Conservation (phyloP, 2,329 filamentous ascomycete genomes). For the Talaromyces amestolkiae region DNA sequence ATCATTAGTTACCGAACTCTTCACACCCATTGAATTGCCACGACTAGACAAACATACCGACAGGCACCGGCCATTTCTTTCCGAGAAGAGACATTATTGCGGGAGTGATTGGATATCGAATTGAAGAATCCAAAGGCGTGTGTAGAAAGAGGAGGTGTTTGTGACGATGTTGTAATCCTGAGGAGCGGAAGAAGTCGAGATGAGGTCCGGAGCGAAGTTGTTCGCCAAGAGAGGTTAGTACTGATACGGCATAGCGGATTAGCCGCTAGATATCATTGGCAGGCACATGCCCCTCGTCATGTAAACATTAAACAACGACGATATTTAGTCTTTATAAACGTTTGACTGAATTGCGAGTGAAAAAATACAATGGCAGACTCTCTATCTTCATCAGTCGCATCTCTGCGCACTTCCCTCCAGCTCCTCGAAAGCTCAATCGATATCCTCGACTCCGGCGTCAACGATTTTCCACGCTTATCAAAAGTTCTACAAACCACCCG, state of each 20-base stretch:
- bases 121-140: neutral
- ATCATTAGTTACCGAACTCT: slow-evolving; percentile 31
- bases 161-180: slow-evolving; percentile 32
- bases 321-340: neutral
- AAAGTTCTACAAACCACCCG: slow-evolving; percentile 63
- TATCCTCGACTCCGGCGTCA: slow-evolving; percentile 61
- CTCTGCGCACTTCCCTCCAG: slow-evolving; percentile 59
- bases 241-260: neutral
- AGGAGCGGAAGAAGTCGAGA: slow-evolving; percentile 33
- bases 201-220: slow-evolving; percentile 37
- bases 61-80: slow-evolving; percentile 78
- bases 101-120: neutral
- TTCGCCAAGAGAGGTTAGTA: slow-evolving; percentile 19
- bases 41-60: slow-evolving; percentile 60
- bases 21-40: neutral
- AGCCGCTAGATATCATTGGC: neutral
- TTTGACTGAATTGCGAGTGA: slow-evolving; percentile 19
- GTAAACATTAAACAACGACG: slow-evolving; percentile 15
- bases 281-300: neutral
- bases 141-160: slow-evolving; percentile 22
- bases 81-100: slow-evolving; percentile 68
- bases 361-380: slow-evolving; percentile 40
- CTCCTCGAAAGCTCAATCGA: slow-evolving; percentile 62
- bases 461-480: slow-evolving; percentile 61
- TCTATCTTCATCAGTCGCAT: slow-evolving; percentile 60